Evolutionary conservation across 768 basidiomycete genomes (phyloP).

Genomic region (Holtermannia corniformis): DNA sequence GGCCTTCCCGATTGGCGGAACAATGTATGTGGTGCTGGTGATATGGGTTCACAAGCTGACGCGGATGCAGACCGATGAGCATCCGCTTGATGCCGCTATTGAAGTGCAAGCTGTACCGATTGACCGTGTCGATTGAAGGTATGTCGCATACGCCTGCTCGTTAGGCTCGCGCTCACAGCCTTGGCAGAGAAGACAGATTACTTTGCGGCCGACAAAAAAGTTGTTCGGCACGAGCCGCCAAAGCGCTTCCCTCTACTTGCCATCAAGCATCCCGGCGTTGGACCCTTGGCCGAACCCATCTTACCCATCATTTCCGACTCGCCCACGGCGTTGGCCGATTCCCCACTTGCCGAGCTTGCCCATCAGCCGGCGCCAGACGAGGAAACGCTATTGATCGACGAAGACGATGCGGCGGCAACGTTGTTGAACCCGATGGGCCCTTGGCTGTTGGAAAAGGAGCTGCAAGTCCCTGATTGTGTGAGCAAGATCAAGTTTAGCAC

Average conservation of each 20-base stretch:
- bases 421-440: constrained; percentile 55
- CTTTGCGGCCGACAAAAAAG: constrained; percentile 57
- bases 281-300: constrained; percentile 48
- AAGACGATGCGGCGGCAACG: constrained; percentile 37
- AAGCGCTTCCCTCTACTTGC: constrained; percentile 55
- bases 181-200: constrained; percentile 69
- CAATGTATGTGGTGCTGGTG: constrained; percentile 43
- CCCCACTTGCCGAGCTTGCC: constrained; percentile 55
- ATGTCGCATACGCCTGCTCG: constrained; percentile 23
- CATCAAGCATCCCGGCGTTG: constrained; percentile 52
- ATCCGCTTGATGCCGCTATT: constrained; percentile 73
- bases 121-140: constrained; percentile 76
- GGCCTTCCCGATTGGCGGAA: constrained; percentile 72
- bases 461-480: constrained; percentile 56
- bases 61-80: constrained; percentile 50
- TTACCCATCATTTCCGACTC: constrained; percentile 71
- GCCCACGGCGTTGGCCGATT: constrained; percentile 51
- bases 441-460: constrained; percentile 64
- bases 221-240: constrained; percentile 61
- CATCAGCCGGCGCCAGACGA: constrained; percentile 33
- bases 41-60: not conserved
- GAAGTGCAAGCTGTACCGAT: constrained; percentile 69
- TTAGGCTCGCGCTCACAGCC: constrained; percentile 1
- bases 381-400: constrained; percentile 16
- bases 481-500: constrained; percentile 63